Percentiles rank a stretch among this genome's conserved stretches.
Conservation (phyloP, 2,329 filamentous ascomycete genomes). For the Emericellopsis cladophorae region DNA sequence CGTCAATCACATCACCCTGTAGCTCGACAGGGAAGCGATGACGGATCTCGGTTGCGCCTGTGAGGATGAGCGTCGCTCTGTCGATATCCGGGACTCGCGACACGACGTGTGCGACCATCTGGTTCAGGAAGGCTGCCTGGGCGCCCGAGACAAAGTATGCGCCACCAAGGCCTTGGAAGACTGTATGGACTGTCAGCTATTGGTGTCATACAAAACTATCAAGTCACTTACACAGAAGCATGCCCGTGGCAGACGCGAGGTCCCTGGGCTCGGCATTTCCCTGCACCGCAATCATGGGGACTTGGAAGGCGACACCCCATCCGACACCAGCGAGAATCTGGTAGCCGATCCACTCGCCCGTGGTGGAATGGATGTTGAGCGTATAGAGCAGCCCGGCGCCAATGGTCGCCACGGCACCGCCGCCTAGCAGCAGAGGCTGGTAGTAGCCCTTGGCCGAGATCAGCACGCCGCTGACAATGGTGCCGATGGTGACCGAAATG, state of each 20-base stretch:
- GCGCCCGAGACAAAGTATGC: conserved; percentile 35
- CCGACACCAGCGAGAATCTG: conserved; percentile 37
- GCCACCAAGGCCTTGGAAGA: conserved; percentile 37
- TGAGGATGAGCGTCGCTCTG: conserved; percentile 21
- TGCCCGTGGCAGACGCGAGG: conserved; percentile 31
- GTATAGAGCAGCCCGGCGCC: conserved; percentile 29
- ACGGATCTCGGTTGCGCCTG: conserved; percentile 44
- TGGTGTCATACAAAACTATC: not conserved
- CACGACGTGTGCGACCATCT: conserved; percentile 21
- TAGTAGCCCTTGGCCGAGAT: conserved; percentile 27
- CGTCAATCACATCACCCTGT: conserved; percentile 39
- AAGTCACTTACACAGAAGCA: conserved; percentile 25
- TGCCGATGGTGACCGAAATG: conserved; percentile 27
- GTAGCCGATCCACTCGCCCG: conserved; percentile 37
- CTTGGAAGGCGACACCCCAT: conserved; percentile 30
- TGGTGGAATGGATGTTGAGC: conserved; percentile 22
- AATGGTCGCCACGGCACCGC: conserved; percentile 26
- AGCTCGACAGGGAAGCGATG: conserved; percentile 19
- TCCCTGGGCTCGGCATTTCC: conserved; percentile 25
- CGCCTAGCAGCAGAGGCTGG: conserved; percentile 31
- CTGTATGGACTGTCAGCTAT: conserved; percentile 9
- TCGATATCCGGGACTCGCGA: conserved; percentile 21
- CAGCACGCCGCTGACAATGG: conserved; percentile 22
- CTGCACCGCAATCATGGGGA: conserved; percentile 38
- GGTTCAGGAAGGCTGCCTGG: conserved; percentile 33